Evolutionary conservation across 148 eudicot genomes (phyloP).

Genomic region (Rhododendron williamsianum): DNA sequence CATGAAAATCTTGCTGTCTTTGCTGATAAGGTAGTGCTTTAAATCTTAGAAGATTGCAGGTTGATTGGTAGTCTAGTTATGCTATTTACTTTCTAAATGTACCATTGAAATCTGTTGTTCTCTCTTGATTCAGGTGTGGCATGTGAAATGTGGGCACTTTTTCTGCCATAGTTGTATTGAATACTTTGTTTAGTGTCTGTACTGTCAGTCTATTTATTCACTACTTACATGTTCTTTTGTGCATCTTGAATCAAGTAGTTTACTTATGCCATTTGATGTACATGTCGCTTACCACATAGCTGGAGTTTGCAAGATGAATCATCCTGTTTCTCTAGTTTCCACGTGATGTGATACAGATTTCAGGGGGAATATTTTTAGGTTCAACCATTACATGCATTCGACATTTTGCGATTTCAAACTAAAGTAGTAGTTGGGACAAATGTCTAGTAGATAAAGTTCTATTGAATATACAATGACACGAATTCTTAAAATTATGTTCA

Average conservation of each 20-base stretch:
- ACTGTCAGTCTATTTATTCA: background rate
- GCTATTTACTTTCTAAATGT: background rate
- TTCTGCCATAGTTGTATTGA: background rate
- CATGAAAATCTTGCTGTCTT: background rate
- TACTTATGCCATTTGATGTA: background rate
- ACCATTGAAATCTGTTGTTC: background rate
- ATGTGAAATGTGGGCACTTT: background rate
- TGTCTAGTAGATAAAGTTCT: background rate
- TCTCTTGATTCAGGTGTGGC: background rate
- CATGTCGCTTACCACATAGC: background rate
- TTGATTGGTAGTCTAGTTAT: background rate
- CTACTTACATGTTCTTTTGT: background rate
- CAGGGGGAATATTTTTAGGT: background rate
- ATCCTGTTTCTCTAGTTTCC: background rate
- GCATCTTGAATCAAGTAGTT: background rate
- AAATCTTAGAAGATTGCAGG: background rate
- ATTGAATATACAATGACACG: background rate
- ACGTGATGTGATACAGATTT: background rate
- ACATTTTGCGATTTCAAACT: background rate
- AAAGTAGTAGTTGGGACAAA: background rate
- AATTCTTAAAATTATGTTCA: background rate
- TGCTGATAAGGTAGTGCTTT: background rate
- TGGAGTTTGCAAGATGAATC: background rate
- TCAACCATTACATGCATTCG: background rate
- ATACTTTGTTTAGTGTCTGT: background rate